These are phyloP conservation scores for Coniosporium tulheliwenetii DNA, from an alignment of 2,329 filamentous ascomycete genomes.

Conservation along the genomic window DNA sequence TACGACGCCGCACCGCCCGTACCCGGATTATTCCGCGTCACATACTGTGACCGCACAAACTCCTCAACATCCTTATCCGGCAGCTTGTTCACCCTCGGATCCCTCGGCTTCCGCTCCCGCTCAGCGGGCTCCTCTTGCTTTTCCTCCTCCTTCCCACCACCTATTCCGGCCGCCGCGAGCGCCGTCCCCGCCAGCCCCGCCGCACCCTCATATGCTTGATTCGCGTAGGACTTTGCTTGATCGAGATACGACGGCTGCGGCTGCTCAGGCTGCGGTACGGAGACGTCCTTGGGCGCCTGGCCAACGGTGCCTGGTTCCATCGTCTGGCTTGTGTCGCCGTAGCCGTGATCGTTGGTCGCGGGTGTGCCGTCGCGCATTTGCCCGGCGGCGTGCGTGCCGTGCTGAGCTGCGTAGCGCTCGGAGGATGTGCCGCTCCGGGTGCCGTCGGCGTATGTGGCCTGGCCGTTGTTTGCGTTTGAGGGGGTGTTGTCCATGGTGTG, in stretches of 20 bases:
- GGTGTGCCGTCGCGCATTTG: slow-evolving; percentile 27
- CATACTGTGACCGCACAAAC: slow-evolving; percentile 12
- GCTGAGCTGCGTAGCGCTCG: slow-evolving; percentile 24
- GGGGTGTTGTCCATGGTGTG: background rate
- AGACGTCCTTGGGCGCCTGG: slow-evolving; percentile 32
- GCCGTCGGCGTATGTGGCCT: background rate
- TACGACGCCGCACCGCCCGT: too few relatives aligned
- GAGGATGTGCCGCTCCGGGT: slow-evolving; percentile 22
- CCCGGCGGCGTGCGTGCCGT: slow-evolving; percentile 26
- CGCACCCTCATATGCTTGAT: slow-evolving; percentile 12
- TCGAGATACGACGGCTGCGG: slow-evolving; percentile 21
- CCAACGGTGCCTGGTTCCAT: slow-evolving; percentile 33
- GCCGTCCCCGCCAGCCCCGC: slow-evolving; percentile 15
- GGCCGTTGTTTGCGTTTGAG: background rate
- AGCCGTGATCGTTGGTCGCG: slow-evolving; percentile 22
- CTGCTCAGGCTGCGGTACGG: slow-evolving; percentile 14
- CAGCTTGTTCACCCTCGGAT: slow-evolving; percentile 15
- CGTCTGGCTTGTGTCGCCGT: slow-evolving; percentile 27
- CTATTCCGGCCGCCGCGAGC: slow-evolving; percentile 13
- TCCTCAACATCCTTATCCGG: slow-evolving; percentile 17
- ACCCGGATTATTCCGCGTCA: too few relatives aligned
- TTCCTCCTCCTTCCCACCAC: slow-evolving; percentile 9
- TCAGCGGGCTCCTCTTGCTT: slow-evolving; percentile 4
- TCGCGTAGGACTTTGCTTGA: slow-evolving; percentile 25
- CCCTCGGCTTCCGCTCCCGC: slow-evolving; percentile 7